phyloP scores from a whole-genome alignment of 441 rosid species.

The Croton setiger region DNA sequence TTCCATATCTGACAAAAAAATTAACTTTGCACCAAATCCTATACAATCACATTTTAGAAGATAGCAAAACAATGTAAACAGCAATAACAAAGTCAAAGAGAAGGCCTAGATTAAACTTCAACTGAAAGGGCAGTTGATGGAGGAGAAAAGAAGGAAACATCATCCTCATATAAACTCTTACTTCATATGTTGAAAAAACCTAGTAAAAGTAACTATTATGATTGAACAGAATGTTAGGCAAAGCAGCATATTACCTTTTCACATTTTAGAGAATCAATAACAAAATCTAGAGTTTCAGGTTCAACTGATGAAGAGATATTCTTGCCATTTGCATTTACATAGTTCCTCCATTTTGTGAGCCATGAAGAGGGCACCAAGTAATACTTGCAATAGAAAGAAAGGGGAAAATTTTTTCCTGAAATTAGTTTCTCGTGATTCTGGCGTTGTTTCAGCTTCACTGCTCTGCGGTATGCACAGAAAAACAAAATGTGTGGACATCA shows the following conservation, averaged over 20 bases:
- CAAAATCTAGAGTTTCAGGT: constrained; percentile 69
- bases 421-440: constrained; percentile 90
- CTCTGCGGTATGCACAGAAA: constrained; percentile 52
- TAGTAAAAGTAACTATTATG: background rate
- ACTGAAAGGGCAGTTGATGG: background rate
- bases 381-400: constrained; percentile 55
- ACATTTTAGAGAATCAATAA: constrained; percentile 68
- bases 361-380: constrained; percentile 82
- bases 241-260: constrained; percentile 56
- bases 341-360: constrained; percentile 87
- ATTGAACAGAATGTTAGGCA: background rate
- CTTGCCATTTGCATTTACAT: constrained; percentile 72
- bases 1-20: no score
- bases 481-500: constrained; percentile 7
- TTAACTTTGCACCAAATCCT: background rate
- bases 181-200: background rate
- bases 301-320: constrained; percentile 51
- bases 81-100: background rate
- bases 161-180: background rate
- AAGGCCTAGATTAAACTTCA: background rate
- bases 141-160: background rate
- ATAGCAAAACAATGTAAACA: background rate
- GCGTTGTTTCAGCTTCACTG: constrained; percentile 72
- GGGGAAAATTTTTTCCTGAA: constrained; percentile 55
- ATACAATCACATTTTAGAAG: background rate